Percentiles rank a stretch among this genome's conserved stretches.
phyloP scores from a whole-genome alignment of 140 eudicot species.

The Ambrosia hybrid region DNA sequence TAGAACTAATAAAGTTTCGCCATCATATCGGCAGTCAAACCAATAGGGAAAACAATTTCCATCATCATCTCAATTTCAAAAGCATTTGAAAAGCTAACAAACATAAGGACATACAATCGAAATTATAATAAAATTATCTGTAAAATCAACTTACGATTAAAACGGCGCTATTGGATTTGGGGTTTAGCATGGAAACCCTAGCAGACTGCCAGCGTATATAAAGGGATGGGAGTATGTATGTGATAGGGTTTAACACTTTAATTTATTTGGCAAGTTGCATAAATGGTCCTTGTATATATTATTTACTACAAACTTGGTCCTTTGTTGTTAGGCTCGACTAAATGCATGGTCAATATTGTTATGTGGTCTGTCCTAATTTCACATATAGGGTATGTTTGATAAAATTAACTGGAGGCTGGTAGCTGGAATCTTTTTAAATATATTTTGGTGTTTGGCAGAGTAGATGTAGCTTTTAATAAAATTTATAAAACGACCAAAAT shows the following conservation, averaged over 20 bases:
- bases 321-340: too few relatives aligned
- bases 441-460: too few relatives aligned
- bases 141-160: background rate
- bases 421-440: too few relatives aligned
- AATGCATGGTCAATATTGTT: too few relatives aligned
- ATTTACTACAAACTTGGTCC: background rate
- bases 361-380: too few relatives aligned
- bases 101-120: background rate
- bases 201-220: conserved; percentile 10
- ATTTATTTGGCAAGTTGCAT: background rate
- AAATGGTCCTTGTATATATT: conserved; percentile 11
- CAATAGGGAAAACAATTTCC: conserved; percentile 42
- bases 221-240: background rate
- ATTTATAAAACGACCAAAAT: too few relatives aligned
- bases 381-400: too few relatives aligned
- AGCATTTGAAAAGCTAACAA: background rate
- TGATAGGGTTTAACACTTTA: conserved; percentile 1
- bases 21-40: conserved; percentile 45
- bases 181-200: conserved; percentile 1
- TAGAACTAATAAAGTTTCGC: conserved; percentile 43
- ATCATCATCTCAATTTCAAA: conserved; percentile 27
- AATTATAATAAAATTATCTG: background rate
- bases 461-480: too few relatives aligned
- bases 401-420: too few relatives aligned
- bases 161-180: conserved; percentile 16